Conservation (phyloP, 805 yeast species). For the Cephaloascus fragrans region DNA sequence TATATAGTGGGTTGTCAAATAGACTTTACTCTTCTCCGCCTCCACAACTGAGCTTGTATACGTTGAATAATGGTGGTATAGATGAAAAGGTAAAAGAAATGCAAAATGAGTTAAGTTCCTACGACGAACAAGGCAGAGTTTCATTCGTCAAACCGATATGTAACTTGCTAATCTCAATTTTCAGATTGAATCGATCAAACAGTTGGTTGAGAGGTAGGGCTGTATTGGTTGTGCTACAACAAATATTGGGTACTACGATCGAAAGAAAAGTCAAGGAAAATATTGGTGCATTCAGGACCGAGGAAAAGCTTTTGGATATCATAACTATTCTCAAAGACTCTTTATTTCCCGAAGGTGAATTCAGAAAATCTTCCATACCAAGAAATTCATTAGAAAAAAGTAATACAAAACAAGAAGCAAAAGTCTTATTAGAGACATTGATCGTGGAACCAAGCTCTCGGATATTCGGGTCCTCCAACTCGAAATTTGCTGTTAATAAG, state of each 20-base stretch:
- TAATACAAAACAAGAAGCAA: slow-evolving; percentile 49
- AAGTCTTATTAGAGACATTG: slow-evolving; percentile 41
- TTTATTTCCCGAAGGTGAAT: slow-evolving; percentile 34
- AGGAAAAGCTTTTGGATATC: slow-evolving; percentile 33
- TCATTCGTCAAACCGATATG: slow-evolving; percentile 76
- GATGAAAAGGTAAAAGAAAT: slow-evolving; percentile 31
- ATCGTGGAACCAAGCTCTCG: slow-evolving; percentile 58
- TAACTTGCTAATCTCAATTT: slow-evolving; percentile 61
- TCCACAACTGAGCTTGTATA: neutral
- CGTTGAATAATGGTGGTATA: slow-evolving; percentile 2
- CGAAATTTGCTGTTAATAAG: slow-evolving; percentile 51
- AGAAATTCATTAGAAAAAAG: slow-evolving; percentile 43
- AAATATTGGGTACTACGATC: slow-evolving; percentile 77
- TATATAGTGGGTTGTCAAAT: slow-evolving; percentile 15
- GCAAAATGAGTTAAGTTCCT: slow-evolving; percentile 44
- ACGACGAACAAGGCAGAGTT: slow-evolving; percentile 29
- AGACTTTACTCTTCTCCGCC: neutral
- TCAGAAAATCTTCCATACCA: slow-evolving; percentile 32
- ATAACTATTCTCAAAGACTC: slow-evolving; percentile 12
- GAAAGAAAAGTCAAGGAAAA: slow-evolving; percentile 53
- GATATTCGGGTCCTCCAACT: slow-evolving; percentile 60
- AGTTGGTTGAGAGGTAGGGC: slow-evolving; percentile 86
- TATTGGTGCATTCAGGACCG: slow-evolving; percentile 28
- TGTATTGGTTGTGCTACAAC: slow-evolving; percentile 70
- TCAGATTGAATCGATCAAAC: slow-evolving; percentile 53